Base-by-base conservation (phyloP, 495 filamentous ascomycete genomes). In the Penicillium odoratum region DNA sequence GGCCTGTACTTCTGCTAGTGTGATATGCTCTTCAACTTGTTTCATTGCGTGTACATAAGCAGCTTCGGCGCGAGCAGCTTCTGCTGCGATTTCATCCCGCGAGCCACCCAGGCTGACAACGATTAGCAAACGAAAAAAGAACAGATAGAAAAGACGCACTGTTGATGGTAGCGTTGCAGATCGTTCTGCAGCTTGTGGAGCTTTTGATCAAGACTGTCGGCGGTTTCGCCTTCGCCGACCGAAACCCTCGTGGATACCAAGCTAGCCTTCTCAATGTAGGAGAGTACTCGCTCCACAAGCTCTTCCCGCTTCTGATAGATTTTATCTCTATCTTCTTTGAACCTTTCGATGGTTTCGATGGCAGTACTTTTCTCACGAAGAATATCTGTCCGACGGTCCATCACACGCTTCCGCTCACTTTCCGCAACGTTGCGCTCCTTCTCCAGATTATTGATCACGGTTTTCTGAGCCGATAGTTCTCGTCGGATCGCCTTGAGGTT, bases 301-400 rank as follows among this genome's bases (percentile, higher is more conserved):
- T 78, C 72, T 2, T 84, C 77, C 11, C 65, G 75, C 51, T 81
- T 79, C 25, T 67, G 60, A 55, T 85, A 71, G 5, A 81, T 69
- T 5, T 59, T 62, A n/a, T 54, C 55, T 61, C 79, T 81, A 2
- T 82, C 74, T 18, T 68, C 62, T 56, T 83, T 79, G 6, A 75
- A 71, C 4, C 79, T 66, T 5, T 83, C 76, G 16, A 89, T 71
- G 4, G 50, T 62, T 13, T 80, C 76, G 28, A 88, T 64, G 3
- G 86, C 85, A 11, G 69, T 55, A 65, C 95, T 96, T 64, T 92
- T 91, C 13, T 87, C 78, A 3, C 70, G 64, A 5, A 96, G 69
- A 13, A 78, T 78, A 6, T 82, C 65, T 30, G 74, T 73, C 31
- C 86, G 83, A 33, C 78, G 72, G 4, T 83, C 74, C 1, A 66